Percentiles rank a stretch among this genome's conserved stretches.
phyloP scores from a whole-genome alignment of 2,329 filamentous ascomycete genomes.

The Ceratocystis cubensis region DNA sequence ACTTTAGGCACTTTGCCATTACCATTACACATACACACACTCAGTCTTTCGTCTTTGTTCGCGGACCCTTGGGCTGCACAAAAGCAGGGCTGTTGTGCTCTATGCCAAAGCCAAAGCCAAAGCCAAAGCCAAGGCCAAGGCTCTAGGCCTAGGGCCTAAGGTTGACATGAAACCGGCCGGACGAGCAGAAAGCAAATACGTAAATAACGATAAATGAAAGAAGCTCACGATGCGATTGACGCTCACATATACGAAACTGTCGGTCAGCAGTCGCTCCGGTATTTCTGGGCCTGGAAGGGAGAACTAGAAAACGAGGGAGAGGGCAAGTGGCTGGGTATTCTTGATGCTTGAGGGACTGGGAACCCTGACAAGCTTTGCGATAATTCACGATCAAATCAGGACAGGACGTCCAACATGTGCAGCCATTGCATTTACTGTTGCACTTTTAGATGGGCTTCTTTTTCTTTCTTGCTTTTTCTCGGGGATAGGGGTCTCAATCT shows the following conservation, averaged over 20 bases:
- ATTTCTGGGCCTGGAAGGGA: too few species aligned
- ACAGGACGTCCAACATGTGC: too few species aligned
- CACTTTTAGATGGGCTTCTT: background rate
- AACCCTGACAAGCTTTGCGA: background rate
- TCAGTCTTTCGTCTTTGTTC: too few species aligned
- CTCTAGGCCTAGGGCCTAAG: background rate
- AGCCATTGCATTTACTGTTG: too few species aligned
- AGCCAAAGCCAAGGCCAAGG: too few species aligned
- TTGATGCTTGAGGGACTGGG: background rate
- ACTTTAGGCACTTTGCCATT: background rate
- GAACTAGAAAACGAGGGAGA: background rate
- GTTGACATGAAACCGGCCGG: background rate
- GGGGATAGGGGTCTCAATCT: background rate
- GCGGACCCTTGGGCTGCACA: too few species aligned
- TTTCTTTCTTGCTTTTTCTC: background rate
- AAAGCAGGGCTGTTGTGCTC: too few species aligned
- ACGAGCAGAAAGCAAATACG: background rate
- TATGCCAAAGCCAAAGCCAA: too few species aligned
- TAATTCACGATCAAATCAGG: slow-evolving; percentile 1
- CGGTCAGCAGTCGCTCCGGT: background rate
- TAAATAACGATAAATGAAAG: background rate
- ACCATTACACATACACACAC: too few species aligned
- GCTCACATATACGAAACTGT: background rate
- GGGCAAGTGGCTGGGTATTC: background rate
- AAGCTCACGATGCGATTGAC: too few species aligned